A percentile compares a stretch with the other conserved stretches of the same genome.
These are phyloP conservation scores for Xylaria flabelliformis DNA, from an alignment of 495 filamentous ascomycete species.

Conservation along the genomic window DNA sequence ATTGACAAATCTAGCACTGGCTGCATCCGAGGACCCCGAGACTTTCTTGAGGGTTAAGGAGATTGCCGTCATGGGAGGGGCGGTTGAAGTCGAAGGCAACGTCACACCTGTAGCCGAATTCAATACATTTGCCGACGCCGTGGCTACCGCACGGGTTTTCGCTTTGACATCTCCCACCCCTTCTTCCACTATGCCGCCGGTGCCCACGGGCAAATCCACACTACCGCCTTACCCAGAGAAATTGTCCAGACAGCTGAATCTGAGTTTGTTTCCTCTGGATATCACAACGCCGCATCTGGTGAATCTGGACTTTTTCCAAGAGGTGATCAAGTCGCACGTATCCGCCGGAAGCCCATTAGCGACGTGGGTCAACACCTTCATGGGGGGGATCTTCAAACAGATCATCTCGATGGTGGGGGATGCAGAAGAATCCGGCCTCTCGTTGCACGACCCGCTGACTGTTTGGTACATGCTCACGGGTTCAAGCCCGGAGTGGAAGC, in stretches of 20 bases:
- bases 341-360: slow-evolving; percentile 75
- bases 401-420: slow-evolving; percentile 66
- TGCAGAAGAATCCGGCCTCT: slow-evolving; percentile 63
- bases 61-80: slow-evolving; percentile 95
- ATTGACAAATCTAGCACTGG: slow-evolving; percentile 87
- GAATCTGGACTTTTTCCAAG: slow-evolving; percentile 62
- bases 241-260: slow-evolving; percentile 69
- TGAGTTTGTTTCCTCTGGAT: slow-evolving; percentile 87
- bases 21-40: slow-evolving; percentile 82
- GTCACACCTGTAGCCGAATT: slow-evolving; percentile 81
- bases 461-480: slow-evolving; percentile 83
- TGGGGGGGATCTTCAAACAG: slow-evolving; percentile 76
- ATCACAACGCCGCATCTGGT: slow-evolving; percentile 81
- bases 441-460: slow-evolving; percentile 86
- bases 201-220: slow-evolving; percentile 44
- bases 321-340: slow-evolving; percentile 55
- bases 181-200: slow-evolving; percentile 68
- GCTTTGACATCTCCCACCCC: slow-evolving; percentile 86
- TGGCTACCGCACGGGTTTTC: slow-evolving; percentile 86
- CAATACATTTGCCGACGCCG: slow-evolving; percentile 81
- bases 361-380: slow-evolving; percentile 79
- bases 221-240: slow-evolving; percentile 71
- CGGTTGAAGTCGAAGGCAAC: slow-evolving; percentile 81
- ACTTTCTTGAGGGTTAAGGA: slow-evolving; percentile 89
- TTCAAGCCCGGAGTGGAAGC: slow-evolving; percentile 57